These are phyloP conservation scores for Taxillus chinensis DNA, from an alignment of 164 flowering plant species.

Conservation along the genomic window DNA sequence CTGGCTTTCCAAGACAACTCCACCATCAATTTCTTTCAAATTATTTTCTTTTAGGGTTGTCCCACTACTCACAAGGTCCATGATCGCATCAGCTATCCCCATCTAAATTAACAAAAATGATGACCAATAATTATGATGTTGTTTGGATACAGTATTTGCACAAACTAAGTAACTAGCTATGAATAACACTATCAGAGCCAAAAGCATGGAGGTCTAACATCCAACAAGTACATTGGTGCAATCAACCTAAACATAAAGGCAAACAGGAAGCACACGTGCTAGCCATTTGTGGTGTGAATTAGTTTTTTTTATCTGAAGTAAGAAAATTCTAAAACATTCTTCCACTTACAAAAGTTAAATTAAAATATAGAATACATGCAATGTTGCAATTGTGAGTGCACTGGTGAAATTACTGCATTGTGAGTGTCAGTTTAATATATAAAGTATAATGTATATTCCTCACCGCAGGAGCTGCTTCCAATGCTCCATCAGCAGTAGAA, in stretches of 20 bases:
- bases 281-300: too few relatives aligned
- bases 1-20: conserved; percentile 87
- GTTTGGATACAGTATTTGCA: not conserved
- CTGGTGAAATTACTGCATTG: too few relatives aligned
- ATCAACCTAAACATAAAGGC: too few relatives aligned
- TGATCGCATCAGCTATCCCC: conserved; percentile 96
- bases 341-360: too few relatives aligned
- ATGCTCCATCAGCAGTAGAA: conserved; percentile 96
- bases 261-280: too few relatives aligned
- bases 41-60: conserved; percentile 85
- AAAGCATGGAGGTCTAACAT: too few relatives aligned
- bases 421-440: too few relatives aligned
- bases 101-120: conserved; percentile 36
- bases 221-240: too few relatives aligned
- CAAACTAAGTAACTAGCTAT: not conserved
- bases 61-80: conserved; percentile 98
- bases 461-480: conserved; percentile 98
- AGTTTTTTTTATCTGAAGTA: too few relatives aligned
- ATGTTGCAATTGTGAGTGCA: too few relatives aligned
- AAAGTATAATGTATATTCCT: conserved; percentile 8
- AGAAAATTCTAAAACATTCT: too few relatives aligned
- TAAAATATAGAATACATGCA: too few relatives aligned
- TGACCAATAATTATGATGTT: not conserved
- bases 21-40: conserved; percentile 93
- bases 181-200: not conserved